Base-by-base conservation (phyloP, 2,329 filamentous ascomycete species). In the Calonectria leucothoes region DNA sequence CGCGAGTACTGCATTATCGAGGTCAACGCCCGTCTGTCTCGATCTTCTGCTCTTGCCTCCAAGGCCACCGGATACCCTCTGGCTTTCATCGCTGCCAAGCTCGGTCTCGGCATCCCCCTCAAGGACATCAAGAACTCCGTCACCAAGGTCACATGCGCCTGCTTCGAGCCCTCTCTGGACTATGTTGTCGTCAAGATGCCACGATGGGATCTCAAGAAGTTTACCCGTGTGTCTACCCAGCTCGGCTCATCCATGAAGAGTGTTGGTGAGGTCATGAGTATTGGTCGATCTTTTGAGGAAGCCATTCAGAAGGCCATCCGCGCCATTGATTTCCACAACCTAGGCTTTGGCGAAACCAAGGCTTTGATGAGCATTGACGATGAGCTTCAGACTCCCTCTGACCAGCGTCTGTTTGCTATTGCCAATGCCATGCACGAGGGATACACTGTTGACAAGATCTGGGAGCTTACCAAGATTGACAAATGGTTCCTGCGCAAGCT, bases 151-250 rank as follows among this genome's bases (percentile, higher is more conserved):
- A 99, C 97, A 1, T 98, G 95, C 82, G 97, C 97, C 70, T 98
- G 97, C 89, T 99, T 99, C 84, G 97, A 99, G 88, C 97, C 97
- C 29, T 98, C 97, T 17, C 92, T 99, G 17, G 97, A 99, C 85
- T 99, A 99, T 83, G 95, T 97, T 66, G 97, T 98, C 23, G 96
- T 98, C 80, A 99, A 99, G 91, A 98, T 99, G 88, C 97, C 97
- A 59, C 92, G 97, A 79, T 99, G 97, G 97, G 97, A 99, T 86
- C 87, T 99, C 82, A 98, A 98, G 90, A 99, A 99, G 87, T 99
- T 99, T 86, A 98, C 95, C 33, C 93, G 97, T 78, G 97, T 98
- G 27, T 98, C 96, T 5, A 98, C 96, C 1, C 94, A 97, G 82
- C 93, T 99, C 29, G 96, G 96, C 35, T 98, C 97, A 4, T 98